These are phyloP conservation scores for Fusarium cyanostomum DNA, from an alignment of 2,329 filamentous ascomycete species.

Conservation along the genomic window DNA sequence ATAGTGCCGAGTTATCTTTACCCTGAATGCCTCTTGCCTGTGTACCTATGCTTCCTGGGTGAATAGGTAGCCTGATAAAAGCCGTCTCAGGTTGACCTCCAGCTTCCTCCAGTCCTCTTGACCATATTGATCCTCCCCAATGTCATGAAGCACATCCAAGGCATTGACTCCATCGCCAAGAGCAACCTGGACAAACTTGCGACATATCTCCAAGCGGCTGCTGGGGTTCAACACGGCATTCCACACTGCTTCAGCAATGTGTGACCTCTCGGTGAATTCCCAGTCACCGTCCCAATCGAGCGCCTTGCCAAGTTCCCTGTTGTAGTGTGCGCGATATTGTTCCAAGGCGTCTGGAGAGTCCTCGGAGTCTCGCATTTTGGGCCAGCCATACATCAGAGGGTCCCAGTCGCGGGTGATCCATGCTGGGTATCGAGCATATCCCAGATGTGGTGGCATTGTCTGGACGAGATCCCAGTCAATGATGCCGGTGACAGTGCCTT, in stretches of 20 bases:
- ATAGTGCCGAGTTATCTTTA: too few species aligned
- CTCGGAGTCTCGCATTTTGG: background rate
- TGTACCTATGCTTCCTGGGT: too few species aligned
- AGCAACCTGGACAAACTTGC: background rate
- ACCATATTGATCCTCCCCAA: background rate
- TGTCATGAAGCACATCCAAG: background rate
- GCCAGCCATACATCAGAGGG: slow-evolving; percentile 11
- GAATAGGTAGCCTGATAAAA: too few species aligned
- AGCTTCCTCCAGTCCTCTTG: rapidly evolving
- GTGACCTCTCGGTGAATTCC: background rate
- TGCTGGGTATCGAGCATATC: background rate
- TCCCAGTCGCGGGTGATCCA: slow-evolving; percentile 3
- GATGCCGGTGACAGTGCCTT: background rate
- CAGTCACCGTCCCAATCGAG: background rate
- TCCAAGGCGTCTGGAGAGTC: background rate
- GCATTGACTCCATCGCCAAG: rapidly evolving
- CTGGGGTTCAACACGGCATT: background rate
- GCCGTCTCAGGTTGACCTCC: background rate
- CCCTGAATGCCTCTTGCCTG: too few species aligned
- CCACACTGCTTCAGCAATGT: background rate
- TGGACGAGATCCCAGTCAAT: slow-evolving; percentile 9
- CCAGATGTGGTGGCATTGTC: background rate
- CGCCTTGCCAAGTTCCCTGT: background rate
- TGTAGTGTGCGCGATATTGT: background rate
- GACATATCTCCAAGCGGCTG: background rate